Percentiles rank a stretch among this genome's conserved stretches.
Evolutionary conservation across 139 green algal species (phyloP).

Genomic region (Desmodesmus armatus): DNA sequence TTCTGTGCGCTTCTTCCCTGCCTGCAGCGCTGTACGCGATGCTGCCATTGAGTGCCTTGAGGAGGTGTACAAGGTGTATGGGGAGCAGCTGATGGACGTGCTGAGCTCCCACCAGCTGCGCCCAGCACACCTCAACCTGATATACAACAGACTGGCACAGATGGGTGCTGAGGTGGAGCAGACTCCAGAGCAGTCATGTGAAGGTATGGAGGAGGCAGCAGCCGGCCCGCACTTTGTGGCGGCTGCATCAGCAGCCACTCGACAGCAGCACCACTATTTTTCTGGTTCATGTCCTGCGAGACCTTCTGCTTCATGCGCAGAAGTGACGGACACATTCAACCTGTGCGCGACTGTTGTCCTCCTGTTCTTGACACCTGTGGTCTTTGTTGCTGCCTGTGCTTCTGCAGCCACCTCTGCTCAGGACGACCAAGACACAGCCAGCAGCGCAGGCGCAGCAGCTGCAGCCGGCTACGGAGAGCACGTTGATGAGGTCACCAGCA

Average conservation of each 20-base stretch:
- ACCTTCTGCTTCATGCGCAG: too few relatives aligned
- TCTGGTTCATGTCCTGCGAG: neutral
- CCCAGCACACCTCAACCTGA: constrained; percentile 48
- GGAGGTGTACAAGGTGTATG: constrained; percentile 59
- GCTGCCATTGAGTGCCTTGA: constrained; percentile 63
- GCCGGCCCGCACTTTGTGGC: neutral
- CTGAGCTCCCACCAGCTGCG: constrained; percentile 54
- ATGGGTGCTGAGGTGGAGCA: constrained; percentile 30
- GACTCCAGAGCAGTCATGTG: neutral
- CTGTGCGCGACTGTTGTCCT: too few relatives aligned
- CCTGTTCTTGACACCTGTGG: too few relatives aligned
- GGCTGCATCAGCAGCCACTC: neutral
- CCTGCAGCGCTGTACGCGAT: constrained; percentile 61
- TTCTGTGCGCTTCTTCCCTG: too few relatives aligned
- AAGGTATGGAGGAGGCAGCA: too few relatives aligned
- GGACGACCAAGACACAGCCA: neutral
- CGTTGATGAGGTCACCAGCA: too few relatives aligned
- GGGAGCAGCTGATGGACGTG: constrained; percentile 47
- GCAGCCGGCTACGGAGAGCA: neutral
- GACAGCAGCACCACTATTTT: neutral
- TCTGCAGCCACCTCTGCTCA: neutral
- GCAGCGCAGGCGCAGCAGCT: neutral
- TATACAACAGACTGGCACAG: constrained; percentile 43
- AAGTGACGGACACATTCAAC: too few relatives aligned
- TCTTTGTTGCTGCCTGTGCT: neutral